Base-by-base conservation (phyloP, 2,329 filamentous ascomycete species). In the Orbilia javanica region DNA sequence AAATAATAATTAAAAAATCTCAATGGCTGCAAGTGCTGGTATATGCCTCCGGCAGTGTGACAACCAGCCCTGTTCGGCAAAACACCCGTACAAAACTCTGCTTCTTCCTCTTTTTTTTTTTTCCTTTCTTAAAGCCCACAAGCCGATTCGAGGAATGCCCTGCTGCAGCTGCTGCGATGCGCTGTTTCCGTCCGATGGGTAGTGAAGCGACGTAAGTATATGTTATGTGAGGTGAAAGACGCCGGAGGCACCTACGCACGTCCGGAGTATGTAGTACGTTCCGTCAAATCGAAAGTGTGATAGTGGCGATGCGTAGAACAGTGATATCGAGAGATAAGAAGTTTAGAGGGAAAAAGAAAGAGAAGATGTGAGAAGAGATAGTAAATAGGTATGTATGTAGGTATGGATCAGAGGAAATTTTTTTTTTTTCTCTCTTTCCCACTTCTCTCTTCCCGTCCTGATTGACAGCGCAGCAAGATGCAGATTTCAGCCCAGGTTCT, bases 391-490 rank as follows among this genome's bases (percentile, higher is more conserved):
- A n/a, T n/a, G n/a, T n/a, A n/a, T n/a, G n/a, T n/a, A n/a, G n/a
- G n/a, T n/a, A n/a, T n/a, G n/a, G n/a, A n/a, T n/a, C n/a, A 22
- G 69, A 66, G 39, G 27, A 77, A 76, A 65, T 57, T 70, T 66
- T 70, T 66, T 60, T 60, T 25, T 20, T 46, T 18, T 42, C 39
- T n/a, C 3, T 31, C 7, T 31, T 50, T 50, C 10, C 20, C 55
- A 36, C 55, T 39, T 39, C 34, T 60, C 55, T 60, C 55, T 60
- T 60, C 34, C 55, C 55, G 55, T 60, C 55, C 50, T 60, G 73
- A 62, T 77, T 77, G 73, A 77, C 73, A 77, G 73, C 73, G 66
- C 73, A 77, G 73, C 73, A 66, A 60, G 36, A 70, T 77, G 73
- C 73, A 77, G 46, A 74, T 60, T 69, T 77, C 66, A 77, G 73